Evolutionary conservation across 805 yeast species (phyloP), one percentile per base, ranked within the genome.

Genomic region (Schizosaccharomyces osmophilus): DNA sequence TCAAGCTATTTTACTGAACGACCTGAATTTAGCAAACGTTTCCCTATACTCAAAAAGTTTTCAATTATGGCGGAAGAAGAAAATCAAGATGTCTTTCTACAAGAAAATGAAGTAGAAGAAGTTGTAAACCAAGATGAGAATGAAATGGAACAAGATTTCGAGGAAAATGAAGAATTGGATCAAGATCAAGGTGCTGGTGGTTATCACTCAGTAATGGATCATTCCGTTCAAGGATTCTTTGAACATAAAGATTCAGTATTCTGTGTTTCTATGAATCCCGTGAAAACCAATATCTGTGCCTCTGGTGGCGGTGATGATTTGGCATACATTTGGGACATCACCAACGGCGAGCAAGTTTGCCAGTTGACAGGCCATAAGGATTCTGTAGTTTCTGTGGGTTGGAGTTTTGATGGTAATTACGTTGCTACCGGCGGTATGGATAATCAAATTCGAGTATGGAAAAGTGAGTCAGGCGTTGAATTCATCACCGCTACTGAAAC

Each of bases 261-360:
- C 72, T 77, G 85, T 15, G 77, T 93, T n/a, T 80, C 85, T 60
- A 74, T 82, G 5, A 97, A 93, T 70, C 97, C 97, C 48, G 77
- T 77, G 5, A 75, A 88, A 63, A 97, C 97, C 19, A 43, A 59
- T 29, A 67, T 76, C 70, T 93, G 86, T 8, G 84, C 83, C n/a
- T 79, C 90, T 26, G 98, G 99, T 39, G 97, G 96, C 54, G 97
- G 95, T 63, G 99, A 93, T 71, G 83, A 90, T 70, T 75, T 80
- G 31, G 96, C 89, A 1, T 86, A 81, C 69, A 70, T 93, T 67
- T 93, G 97, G 97, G 87, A 96, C 3, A 83, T 95, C 1, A 87
- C 96, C 11, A 80, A 82, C 64, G 76, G 85, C 62, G 89, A 87
- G 1, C 82, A 85, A 48, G 13, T 59, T 6, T 42, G 29, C 22